Evolutionary conservation across 176 grass and related monocot genomes (phyloP).

Genomic region (Rhipidocladum racemiflorum): DNA sequence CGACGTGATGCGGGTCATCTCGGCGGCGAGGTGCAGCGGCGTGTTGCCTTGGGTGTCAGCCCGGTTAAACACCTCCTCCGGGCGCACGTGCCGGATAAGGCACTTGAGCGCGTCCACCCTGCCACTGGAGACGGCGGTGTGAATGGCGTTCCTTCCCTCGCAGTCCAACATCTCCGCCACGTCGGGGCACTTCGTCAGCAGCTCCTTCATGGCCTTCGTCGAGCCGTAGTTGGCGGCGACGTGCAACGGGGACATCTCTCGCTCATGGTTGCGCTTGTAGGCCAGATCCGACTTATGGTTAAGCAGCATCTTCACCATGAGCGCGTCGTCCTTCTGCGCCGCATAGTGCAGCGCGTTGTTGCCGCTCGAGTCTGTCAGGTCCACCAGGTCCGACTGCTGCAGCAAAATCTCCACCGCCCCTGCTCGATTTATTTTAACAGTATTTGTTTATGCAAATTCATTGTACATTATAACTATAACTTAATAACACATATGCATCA

Average conservation of each 20-base stretch:
- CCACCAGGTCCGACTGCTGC: constrained; percentile 15
- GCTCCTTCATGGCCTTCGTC: constrained; percentile 33
- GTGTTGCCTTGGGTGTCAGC: constrained; percentile 34
- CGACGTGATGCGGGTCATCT: constrained; percentile 22
- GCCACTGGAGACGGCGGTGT: constrained; percentile 34
- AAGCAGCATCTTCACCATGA: constrained; percentile 46
- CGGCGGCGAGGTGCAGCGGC: constrained; percentile 55
- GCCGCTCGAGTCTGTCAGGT: constrained; percentile 20
- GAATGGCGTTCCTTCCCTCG: constrained; percentile 42
- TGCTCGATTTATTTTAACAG: background rate
- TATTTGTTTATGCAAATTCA: background rate
- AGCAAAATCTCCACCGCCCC: constrained; percentile 59
- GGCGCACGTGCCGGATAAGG: constrained; percentile 33
- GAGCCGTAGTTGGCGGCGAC: constrained; percentile 47
- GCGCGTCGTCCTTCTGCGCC: constrained; percentile 43
- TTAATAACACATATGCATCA: too few species aligned
- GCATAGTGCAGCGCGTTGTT: constrained; percentile 66
- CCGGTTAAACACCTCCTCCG: constrained; percentile 50
- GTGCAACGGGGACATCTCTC: constrained; percentile 43
- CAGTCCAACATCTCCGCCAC: constrained; percentile 39
- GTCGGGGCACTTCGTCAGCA: constrained; percentile 51
- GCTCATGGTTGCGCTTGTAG: constrained; percentile 22
- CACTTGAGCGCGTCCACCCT: constrained; percentile 40
- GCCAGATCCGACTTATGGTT: constrained; percentile 32
- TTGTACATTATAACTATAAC: too few species aligned